Evolutionary conservation across 129 eudicot genomes (phyloP), one percentile per base, ranked within the genome.

Genomic region (Dittrichia graveolens): DNA sequence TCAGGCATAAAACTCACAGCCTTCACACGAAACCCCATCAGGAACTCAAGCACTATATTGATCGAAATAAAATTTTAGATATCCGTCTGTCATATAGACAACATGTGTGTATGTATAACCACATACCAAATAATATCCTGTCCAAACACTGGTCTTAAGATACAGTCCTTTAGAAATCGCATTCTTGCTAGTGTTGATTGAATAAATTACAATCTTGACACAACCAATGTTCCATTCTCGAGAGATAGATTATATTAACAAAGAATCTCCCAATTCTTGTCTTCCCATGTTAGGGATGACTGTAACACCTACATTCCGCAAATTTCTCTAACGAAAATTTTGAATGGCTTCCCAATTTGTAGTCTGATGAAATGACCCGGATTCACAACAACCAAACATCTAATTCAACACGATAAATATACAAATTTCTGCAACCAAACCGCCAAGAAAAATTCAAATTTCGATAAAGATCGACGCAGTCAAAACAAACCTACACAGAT

Each of bases 381-480:
- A 6, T 8, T 34, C 53, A 59, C 24, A 45, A 5, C 12, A 44
- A 9, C 34, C 16, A 67, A 46, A 67, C 74, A 55, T 39, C 68
- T 35, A 12, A 45, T 57, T 58, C 40, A 67, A 34, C 19, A 19
- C 60, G 15, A 7, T 35, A 24, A 72, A 8, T 59, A 75, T 69
- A 45, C 42, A 45, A 40, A 57, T 46, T n/a, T 38, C 53, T 58
- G 38, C 80, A 57, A 76, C 11, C 53, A 46, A 58, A 74, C 72
- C 62, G 72, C 78, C 78, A 63, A 35, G 11, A 56, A 8, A 66
- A 56, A 54, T 50, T 37, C 78, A 73, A 73, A 59, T 34, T 75
- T 35, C 60, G 67, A 75, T 75, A 56, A 54, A 44, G 7, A 65
- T 65, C 5, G 18, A 63, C 65, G 13, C 46, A 38, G 47, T 73